These are phyloP conservation scores for Thalassiosira oceanica DNA, from an alignment of 352 stramenopile species.

Conservation along the genomic window DNA sequence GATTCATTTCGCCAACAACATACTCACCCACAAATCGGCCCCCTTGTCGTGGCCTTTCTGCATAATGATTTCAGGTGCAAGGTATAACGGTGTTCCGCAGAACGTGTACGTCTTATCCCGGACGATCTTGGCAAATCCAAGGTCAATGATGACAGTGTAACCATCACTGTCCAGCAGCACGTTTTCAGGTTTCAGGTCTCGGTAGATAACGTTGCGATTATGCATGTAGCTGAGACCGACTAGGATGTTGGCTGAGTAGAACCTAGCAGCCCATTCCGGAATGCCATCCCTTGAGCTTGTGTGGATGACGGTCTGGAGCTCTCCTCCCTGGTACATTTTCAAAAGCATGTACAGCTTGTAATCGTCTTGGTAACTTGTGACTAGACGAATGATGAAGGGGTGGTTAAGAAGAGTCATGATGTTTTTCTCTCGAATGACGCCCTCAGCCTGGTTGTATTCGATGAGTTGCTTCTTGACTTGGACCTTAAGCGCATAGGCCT, in stretches of 20 bases:
- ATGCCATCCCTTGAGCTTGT: conserved; percentile 36
- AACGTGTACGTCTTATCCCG: conserved; percentile 89
- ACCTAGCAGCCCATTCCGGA: conserved; percentile 58
- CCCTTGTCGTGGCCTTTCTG: conserved; percentile 45
- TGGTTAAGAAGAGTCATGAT: conserved; percentile 89
- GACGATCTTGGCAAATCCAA: conserved; percentile 95
- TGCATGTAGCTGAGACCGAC: conserved; percentile 64
- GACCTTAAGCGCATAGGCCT: conserved; percentile 91
- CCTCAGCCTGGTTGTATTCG: conserved; percentile 88
- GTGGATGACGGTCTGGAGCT: conserved; percentile 64
- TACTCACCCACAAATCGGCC: conserved; percentile 81
- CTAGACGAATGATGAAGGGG: conserved; percentile 90
- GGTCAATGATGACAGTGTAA: conserved; percentile 97
- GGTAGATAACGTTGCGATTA: conserved; percentile 43
- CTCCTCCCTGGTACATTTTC: conserved; percentile 90
- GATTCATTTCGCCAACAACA: background rate
- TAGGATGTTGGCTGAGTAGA: conserved; percentile 76
- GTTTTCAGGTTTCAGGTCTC: conserved; percentile 91
- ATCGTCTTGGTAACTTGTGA: conserved; percentile 88
- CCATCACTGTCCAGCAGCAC: conserved; percentile 86
- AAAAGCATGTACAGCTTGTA: conserved; percentile 93
- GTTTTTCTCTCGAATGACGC: conserved; percentile 91
- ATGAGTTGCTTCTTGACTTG: conserved; percentile 95
- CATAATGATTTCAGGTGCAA: conserved; percentile 53
- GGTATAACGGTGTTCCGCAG: conserved; percentile 74